Evolutionary conservation across 1,139 yeast genomes (phyloP), one percentile per base, ranked within the genome.

Genomic region (Zhuliangozyma parablackwelliae): DNA sequence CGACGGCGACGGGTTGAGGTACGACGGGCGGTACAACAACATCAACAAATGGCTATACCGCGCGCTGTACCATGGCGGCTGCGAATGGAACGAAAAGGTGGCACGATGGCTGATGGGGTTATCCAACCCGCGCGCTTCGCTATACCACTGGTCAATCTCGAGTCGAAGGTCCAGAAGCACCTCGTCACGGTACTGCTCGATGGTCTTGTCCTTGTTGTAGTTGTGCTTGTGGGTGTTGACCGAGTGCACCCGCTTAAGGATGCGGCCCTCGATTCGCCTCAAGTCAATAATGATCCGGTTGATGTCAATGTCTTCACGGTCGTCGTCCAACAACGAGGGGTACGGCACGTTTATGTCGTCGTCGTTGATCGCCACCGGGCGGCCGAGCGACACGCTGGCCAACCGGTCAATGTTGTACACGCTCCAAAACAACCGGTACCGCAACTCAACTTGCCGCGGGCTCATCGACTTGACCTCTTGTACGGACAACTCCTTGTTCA

Each of bases 361-460:
- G 30, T 72, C 76, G 28, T 63, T 63, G 12, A 75, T 60, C 1
- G 69, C 63, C 12, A 69, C 61, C 2, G 71, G 68, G 36, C 75
- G 55, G 1, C 76, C 75, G 10, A 71, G 47, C 4, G 75, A 60
- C 1, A 67, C 56, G 1, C 75, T 63, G 12, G 73, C 61, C 12
- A 68, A 49, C 31, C 75, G 49, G 44, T 75, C 80, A 53, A 67
- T 68, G 36, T 65, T 66, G 43, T 69, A 73, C 9, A 72, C 69
- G 33, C 74, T 65, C 80, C 80, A 75, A 43, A 73, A 73, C 6
- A 72, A 51, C 32, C 79, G 52, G 3, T 61, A 59, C 34, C 70
- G 50, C 55, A 64, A 56, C 47, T 73, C 78, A 3, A 43, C 56
- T 53, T 30, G 66, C 68, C 45, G 36, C 0, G 54, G 44, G 6